phyloP scores from a whole-genome alignment of 1,139 yeast species.

The Yamadazyma membranifaciens region DNA sequence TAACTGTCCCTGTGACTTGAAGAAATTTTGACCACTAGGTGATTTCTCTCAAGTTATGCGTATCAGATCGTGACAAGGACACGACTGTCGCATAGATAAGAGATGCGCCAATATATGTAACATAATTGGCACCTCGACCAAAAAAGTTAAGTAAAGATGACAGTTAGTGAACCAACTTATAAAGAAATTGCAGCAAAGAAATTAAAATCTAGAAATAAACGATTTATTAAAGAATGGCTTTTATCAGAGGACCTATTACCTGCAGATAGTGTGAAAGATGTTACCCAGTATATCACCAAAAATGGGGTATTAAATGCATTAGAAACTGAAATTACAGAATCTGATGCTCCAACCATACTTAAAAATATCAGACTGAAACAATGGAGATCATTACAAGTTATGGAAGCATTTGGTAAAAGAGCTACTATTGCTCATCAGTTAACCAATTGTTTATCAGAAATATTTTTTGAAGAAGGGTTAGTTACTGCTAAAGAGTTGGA shows the following conservation, averaged over 20 bases:
- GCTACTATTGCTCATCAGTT: constrained; percentile 49
- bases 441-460: constrained; percentile 34
- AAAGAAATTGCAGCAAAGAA: constrained; percentile 36
- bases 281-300: constrained; percentile 30
- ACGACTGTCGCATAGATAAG: not conserved
- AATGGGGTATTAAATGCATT: constrained; percentile 22
- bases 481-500: constrained; percentile 28
- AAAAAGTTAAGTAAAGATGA: constrained; percentile 3
- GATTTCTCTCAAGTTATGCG: constrained; percentile 1
- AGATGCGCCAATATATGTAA: not conserved
- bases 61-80: not conserved
- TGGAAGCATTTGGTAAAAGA: constrained; percentile 31
- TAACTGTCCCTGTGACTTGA: constrained; percentile 11
- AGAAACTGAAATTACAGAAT: constrained; percentile 38
- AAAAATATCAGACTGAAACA: constrained; percentile 28
- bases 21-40: not conserved
- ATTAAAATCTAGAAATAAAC: constrained; percentile 30
- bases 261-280: constrained; percentile 27
- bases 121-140: not conserved
- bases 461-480: constrained; percentile 34
- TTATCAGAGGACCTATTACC: constrained; percentile 34
- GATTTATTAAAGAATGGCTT: constrained; percentile 39
- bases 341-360: constrained; percentile 35
- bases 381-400: constrained; percentile 25
- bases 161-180: constrained; percentile 5